Base-by-base conservation (phyloP, 257 asterid genomes). In the Solanum dulcamara region DNA sequence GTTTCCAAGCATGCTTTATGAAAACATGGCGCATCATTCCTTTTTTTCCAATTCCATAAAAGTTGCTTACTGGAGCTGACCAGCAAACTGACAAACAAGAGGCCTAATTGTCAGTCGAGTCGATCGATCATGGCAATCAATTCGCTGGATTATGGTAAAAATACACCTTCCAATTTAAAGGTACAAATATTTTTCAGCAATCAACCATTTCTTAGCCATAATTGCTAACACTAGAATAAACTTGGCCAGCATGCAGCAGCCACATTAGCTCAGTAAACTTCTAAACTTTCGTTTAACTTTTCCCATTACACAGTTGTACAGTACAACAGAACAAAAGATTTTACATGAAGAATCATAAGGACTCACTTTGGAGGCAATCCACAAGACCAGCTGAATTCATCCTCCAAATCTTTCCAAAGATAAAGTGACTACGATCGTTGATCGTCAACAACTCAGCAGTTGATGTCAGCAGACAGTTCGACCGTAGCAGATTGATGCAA, bases 401-500 rank as follows among this genome's bases (percentile, higher is more conserved):
- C 83, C 62, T 48, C 66, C 64, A 48, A 3, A 13, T 79, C 64
- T 48, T 44, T 17, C 30, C 64, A 77, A 77, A 4, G 60, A 44
- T 46, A 10, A 42, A n/a, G 55, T 4, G 22, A 74, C 81, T 7
- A 74, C 4, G 12, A 13, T 79, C 24, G 14, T 79, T 32, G 30
- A 30, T 79, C 24, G 14, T 79, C 59, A 8, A 18, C 10, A 44
- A 10, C 44, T 17, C 42, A 50, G 42, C 79, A 35, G 79, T 70
- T 37, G 48, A 70, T 18, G 3, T 70, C 79, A 70, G 48, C 83
- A 79, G 64, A 79, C 83, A 8, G 83, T 79, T 79, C 83, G 64
- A 48, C 83, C 83, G 9, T 79, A 79, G 64, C 83, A 79, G 40
- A 79, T 79, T 30, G 83, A 79, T 79, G 83, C 83, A 18, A 79